A percentile compares a stretch with the other conserved stretches of the same genome.
phyloP scores from a whole-genome alignment of 805 yeast genomes.

The Nakazawaea siamensis region DNA sequence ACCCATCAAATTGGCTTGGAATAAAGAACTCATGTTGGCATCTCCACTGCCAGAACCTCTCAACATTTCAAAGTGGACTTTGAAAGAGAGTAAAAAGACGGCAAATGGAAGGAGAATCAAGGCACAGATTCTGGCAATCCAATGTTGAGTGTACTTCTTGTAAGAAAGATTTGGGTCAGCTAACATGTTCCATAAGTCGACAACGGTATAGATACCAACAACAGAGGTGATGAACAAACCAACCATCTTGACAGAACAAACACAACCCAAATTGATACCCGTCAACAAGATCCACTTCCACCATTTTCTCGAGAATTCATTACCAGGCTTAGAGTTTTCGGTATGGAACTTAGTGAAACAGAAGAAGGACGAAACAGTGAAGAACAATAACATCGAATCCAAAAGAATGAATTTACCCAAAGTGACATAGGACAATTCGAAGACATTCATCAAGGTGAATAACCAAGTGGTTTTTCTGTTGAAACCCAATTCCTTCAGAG shows the following conservation, averaged over 20 bases:
- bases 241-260: conserved; percentile 93
- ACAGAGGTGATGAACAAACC: conserved; percentile 85
- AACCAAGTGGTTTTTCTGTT: conserved; percentile 68
- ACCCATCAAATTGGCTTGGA: conserved; percentile 79
- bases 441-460: conserved; percentile 67
- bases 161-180: conserved; percentile 55
- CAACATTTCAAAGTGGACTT: conserved; percentile 66
- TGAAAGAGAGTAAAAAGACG: conserved; percentile 61
- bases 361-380: conserved; percentile 77
- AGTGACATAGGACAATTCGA: conserved; percentile 78
- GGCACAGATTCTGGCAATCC: conserved; percentile 59
- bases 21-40: conserved; percentile 79
- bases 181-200: conserved; percentile 78
- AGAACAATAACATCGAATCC: conserved; percentile 85
- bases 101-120: conserved; percentile 55
- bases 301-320: conserved; percentile 68
- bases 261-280: conserved; percentile 83
- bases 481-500: conserved; percentile 70
- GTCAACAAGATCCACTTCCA: conserved; percentile 87
- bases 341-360: conserved; percentile 67
- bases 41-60: conserved; percentile 82
- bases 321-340: conserved; percentile 34
- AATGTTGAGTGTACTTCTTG: conserved; percentile 46
- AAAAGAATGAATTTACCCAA: conserved; percentile 83
- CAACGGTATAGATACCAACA: conserved; percentile 84